Base-by-base conservation (phyloP, 1,284 basidiomycete genomes). In the Trametes versicolor region DNA sequence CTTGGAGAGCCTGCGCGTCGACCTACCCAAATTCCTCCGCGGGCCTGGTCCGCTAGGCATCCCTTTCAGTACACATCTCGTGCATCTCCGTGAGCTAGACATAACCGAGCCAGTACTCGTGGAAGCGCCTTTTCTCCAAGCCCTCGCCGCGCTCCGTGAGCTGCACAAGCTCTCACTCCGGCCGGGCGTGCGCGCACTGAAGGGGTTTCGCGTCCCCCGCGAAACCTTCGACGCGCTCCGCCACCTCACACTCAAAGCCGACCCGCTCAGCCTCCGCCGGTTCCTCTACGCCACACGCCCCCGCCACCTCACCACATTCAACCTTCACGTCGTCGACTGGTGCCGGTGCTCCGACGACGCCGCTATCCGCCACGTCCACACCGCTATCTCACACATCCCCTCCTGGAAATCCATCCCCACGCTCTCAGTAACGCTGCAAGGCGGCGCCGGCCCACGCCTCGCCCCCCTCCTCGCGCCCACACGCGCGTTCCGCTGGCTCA, bases 1-100 rank as follows among this genome's bases (percentile, higher is more conserved):
- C 19, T n/a, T 52, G n/a, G 32, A 52, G 12, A 52, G 50, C 32
- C 19, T 52, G 17, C 50, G 34, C 27, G n/a, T 52, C 19, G 32
- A 52, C 32, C 7, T 7, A 13, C 6, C 19, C n/a, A 2, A 9
- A 13, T 21, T 32, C 7, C 50, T 52, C 50, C 3, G 19, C 19
- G 29, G 29, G 29, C 29, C 29, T 32, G 29, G 10, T 10, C 29
- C 8, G 4, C 7, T 4, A 4, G 9, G 13, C 8, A 10, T 4
- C 2, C n/a, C 19, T 21, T 2, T 48, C 7, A 25, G 21, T 5
- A 1, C 45, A 4, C 45, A 15, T 12, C 45, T 48, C 45, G 12
- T 15, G 21, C 45, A 48, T 25, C 45, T 48, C 4, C 45, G 15
- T 2, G 23, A 52, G 19, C 12, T 52, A 12, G 32, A 36, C 8